Base-by-base conservation (phyloP, 139 green algal genomes). In the Volvox reticuliferus region DNA sequence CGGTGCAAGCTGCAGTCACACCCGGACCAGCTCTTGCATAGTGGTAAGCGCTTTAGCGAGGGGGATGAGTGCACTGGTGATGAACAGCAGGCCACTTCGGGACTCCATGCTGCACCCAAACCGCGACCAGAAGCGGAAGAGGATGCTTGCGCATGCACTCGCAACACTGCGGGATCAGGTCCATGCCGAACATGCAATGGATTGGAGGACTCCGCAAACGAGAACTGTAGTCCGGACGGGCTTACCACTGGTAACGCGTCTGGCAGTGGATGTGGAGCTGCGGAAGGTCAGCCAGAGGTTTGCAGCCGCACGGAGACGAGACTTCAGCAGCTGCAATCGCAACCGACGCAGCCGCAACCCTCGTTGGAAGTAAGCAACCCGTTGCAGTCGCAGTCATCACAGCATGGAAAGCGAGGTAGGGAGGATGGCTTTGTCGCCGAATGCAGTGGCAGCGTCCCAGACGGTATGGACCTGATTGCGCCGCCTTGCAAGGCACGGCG, bases 21-120 rank as follows among this genome's bases (percentile, higher is more conserved):
- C 36, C 36, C 78, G 37, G 1, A 16, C 18, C 78, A 84, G 79
- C 79, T 44, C 35, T 65, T 61, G 21, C 62, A 28, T 21, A 28
- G 0, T 16, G 12, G 69, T 19, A 89, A 82, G 69, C 85, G 85
- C 28, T 2, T 89, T 16, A 89, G 85, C 44, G 85, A 89, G 0
- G 71, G 69, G 19, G 85, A 89, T 3, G 85, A 82, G 22, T 82
- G n/a, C 61, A 20, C n/a, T 12, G 81, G 81, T 6, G 44, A 55
- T 55, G 85, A 89, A 6, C 69, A 88, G 35, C 82, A 89, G 69
- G 85, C 69, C 17, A 89, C 85, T 16, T 89, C 85, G 19, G 85
- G 82, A 30, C 85, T 89, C 28, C 85, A 89, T 6, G 37, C 69
- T 1, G 68, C 37, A 30, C 69, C 69, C 2, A 36, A 62, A 26